Evolutionary conservation across 352 stramenopile species (phyloP), one percentile per base, ranked within the genome.

Genomic region (Phytophthora citrophthora): DNA sequence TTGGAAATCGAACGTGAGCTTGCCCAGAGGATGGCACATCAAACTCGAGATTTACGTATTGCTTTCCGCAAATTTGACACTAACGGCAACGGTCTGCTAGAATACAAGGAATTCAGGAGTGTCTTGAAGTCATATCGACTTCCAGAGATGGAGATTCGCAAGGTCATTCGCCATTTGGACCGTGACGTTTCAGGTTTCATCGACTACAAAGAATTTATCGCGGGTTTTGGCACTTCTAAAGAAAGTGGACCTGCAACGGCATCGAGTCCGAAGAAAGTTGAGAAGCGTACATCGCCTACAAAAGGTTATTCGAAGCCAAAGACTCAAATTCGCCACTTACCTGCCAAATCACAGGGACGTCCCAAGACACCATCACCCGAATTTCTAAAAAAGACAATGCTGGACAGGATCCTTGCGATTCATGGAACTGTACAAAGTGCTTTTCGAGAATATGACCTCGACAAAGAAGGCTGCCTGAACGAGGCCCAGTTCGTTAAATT

Each of bases 131-230:
- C 64, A 1, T 90, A 89, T 50, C 75, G 79, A 15, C 75, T 91
- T 16, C 69, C 74, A 0, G 83, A 91, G 44, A 63, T 73, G 23
- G 83, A 91, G 44, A 91, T 91, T 23, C 78, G 79, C 36, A 86
- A 86, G 56, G 80, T 91, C 29, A 90, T 91, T 65, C 80, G 83
- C 12, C 83, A 90, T 43, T 47, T 91, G 24, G 83, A 91, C 58
- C 64, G 59, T 9, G 67, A 86, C 23, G 83, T 91, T 10, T 90
- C 79, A 0, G 83, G 83, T 0, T 91, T 79, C 20, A 91, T 91
- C 44, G 83, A 91, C 60, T 91, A 91, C 53, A 82, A 83, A 29
- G 72, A 88, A 49, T 91, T 91, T 52, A 78, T 89, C 38, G 53
- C 78, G 13, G 74, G 70, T 3, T 88, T 91, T 32, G 51, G 69